Conservation (phyloP, 2,329 filamentous ascomycete species). For the Falciphora oryzae region DNA sequence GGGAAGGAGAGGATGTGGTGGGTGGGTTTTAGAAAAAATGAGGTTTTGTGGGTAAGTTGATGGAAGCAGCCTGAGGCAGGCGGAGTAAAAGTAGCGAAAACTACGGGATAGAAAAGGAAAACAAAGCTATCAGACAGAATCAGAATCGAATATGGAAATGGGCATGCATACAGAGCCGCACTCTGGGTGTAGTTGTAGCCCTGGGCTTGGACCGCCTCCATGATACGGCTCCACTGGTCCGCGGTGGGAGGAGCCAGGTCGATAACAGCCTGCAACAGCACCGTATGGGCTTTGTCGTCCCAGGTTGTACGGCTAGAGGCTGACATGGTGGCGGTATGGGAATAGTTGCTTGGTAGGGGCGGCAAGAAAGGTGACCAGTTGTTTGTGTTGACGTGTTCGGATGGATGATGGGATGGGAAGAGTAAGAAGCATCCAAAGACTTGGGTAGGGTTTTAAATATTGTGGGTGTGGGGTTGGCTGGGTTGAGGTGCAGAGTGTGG, state of each 20-base stretch:
- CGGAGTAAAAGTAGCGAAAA: not conserved
- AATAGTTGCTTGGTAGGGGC: not conserved
- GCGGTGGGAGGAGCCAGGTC: not conserved
- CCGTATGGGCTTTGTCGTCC: slow-evolving; percentile 12
- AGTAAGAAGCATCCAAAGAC: not conserved
- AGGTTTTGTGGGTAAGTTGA: not conserved
- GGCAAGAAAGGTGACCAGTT: not conserved
- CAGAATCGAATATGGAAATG: not conserved
- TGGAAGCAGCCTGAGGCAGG: not conserved
- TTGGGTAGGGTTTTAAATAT: not conserved
- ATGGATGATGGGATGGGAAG: not conserved
- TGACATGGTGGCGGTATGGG: slow-evolving; percentile 1
- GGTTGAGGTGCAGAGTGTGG: not conserved
- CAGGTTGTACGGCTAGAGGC: slow-evolving; percentile 17
- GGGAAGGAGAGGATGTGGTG: slow-evolving; percentile 2
- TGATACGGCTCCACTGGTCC: slow-evolving; percentile 7
- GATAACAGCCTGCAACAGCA: slow-evolving; percentile 6
- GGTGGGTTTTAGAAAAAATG: too few relatives aligned
- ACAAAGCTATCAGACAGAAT: not conserved
- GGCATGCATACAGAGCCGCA: slow-evolving; percentile 4
- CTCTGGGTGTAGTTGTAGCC: slow-evolving; percentile 7
- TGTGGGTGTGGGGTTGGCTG: not conserved
- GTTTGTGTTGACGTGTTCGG: not conserved
- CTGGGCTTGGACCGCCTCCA: not conserved
- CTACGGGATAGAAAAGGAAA: not conserved